These are phyloP conservation scores for Calocybe gangraenosa DNA, from an alignment of 768 basidiomycete species.

Conservation along the genomic window DNA sequence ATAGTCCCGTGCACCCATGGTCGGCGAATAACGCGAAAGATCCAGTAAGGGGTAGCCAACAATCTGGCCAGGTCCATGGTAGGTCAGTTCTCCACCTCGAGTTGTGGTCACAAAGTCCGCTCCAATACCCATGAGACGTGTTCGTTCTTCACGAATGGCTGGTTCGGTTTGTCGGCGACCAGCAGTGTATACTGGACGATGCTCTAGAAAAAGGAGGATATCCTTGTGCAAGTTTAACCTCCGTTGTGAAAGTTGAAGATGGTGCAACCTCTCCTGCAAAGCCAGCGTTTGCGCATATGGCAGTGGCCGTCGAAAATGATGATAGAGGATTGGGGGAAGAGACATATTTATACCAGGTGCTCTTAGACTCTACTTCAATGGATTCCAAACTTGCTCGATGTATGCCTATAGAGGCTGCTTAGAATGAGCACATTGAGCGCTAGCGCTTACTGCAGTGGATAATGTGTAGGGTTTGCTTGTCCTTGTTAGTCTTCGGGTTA, in stretches of 20 bases:
- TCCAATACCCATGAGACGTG: slow-evolving; percentile 68
- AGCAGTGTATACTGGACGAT: slow-evolving; percentile 90
- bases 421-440: too few relatives aligned
- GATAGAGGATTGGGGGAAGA: slow-evolving; percentile 67
- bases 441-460: too few relatives aligned
- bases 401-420: too few relatives aligned
- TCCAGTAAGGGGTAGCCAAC: slow-evolving; percentile 95
- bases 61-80: slow-evolving; percentile 96
- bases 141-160: slow-evolving; percentile 52
- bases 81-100: slow-evolving; percentile 92
- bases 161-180: slow-evolving; percentile 81
- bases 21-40: slow-evolving; percentile 72
- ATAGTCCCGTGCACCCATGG: slow-evolving; percentile 73
- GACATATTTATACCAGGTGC: slow-evolving; percentile 21
- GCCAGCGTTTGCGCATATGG: slow-evolving; percentile 67
- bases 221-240: slow-evolving; percentile 43
- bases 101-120: slow-evolving; percentile 83
- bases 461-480: too few relatives aligned
- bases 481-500: too few relatives aligned
- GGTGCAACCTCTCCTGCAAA: slow-evolving; percentile 70
- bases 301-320: slow-evolving; percentile 73
- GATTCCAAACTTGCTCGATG: too few relatives aligned
- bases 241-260: slow-evolving; percentile 55
- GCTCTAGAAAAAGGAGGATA: slow-evolving; percentile 78
- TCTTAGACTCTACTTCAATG: too few relatives aligned